A percentile compares a stretch with the other conserved stretches of the same genome.
Conservation (phyloP, 2,329 filamentous ascomycete genomes). For the Falciphora oryzae region DNA sequence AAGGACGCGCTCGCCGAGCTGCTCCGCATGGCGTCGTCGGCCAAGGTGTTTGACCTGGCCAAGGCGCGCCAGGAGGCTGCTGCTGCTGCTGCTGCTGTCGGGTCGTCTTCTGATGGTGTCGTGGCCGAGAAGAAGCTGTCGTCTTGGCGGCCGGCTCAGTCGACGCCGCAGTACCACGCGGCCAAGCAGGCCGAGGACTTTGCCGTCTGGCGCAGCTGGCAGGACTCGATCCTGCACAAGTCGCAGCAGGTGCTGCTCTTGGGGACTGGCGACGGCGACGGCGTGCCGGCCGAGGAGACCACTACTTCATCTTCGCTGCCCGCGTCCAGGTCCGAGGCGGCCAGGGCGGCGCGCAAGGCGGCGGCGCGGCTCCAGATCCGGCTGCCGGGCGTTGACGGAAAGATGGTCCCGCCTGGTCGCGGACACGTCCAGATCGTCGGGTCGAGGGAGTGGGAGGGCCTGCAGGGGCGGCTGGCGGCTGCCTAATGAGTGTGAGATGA, state of each 20-base stretch:
- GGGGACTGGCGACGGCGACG: constrained; percentile 11
- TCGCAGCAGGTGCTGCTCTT: constrained; percentile 31
- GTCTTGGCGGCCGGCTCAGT: constrained; percentile 61
- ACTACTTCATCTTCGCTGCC: constrained; percentile 15
- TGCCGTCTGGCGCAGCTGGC: constrained; percentile 55
- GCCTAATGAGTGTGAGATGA: constrained; percentile 5
- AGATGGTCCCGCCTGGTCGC: constrained; percentile 31
- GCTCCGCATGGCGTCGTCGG: constrained; percentile 51
- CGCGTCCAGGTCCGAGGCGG: constrained; percentile 22
- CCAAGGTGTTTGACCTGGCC: constrained; percentile 55
- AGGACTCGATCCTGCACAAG: constrained; percentile 49
- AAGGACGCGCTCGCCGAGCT: constrained; percentile 60
- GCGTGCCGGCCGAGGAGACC: constrained; percentile 12
- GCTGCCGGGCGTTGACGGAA: constrained; percentile 40
- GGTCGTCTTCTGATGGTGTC: background rate
- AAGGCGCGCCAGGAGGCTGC: constrained; percentile 29
- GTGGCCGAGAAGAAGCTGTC: constrained; percentile 38
- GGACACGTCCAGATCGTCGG: constrained; percentile 45
- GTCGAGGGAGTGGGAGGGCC: constrained; percentile 48
- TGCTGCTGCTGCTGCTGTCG: constrained; percentile 20
- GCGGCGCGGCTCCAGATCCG: constrained; percentile 44
- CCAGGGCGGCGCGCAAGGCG: constrained; percentile 24
- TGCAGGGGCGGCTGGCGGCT: constrained; percentile 38
- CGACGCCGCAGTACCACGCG: constrained; percentile 60
- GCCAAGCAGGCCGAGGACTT: constrained; percentile 61